Evolutionary conservation across 257 asterid species (phyloP), one percentile per base, ranked within the genome.

Genomic region (Nicotiana sylvestris): DNA sequence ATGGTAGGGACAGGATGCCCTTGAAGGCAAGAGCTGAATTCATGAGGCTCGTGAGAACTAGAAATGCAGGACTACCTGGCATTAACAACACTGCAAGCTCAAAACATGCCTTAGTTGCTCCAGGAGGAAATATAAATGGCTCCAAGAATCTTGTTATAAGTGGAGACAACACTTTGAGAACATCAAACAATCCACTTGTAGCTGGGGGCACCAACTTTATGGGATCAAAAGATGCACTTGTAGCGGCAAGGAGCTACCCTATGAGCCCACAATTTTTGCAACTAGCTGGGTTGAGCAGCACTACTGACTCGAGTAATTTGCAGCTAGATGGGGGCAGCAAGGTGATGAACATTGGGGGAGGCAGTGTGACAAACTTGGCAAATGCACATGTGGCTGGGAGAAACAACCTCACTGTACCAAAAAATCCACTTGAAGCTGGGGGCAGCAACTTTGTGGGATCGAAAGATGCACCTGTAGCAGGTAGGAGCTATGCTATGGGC

Each of bases 321-420:
- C 83, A 39, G 61, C 58, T 64, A 62, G 64, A 77, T 46, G 83
- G 64, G 76, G 17, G 76, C 39, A 51, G 43, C 43, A 80, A 46
- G 77, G 49, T 80, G 9, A 7, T 43, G 76, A 67, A 80, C 51
- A 39, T 62, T 46, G 74, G 60, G 33, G 46, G 15, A 43, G 83
- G 65, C 83, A 62, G 49, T 62, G 29, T 15, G 76, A 64, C 57
- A 17, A 65, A 80, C 49, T 46, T 43, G 51, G 83, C 76, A 27
- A 64, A 49, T 80, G 49, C 76, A 68, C 77, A 10, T 32, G 3
- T 35, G 33, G 53, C 53, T 32, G 25, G 46, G 46, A 39, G 46
- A 6, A 39, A 39, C 46, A 39, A 6, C 9, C 46, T 39, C 46
- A 39, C 46, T 39, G 46, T 39, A 39, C 46, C 72, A 60, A 55